Conservation (phyloP, 2,329 filamentous ascomycete genomes). For the Claviceps purpurea region DNA sequence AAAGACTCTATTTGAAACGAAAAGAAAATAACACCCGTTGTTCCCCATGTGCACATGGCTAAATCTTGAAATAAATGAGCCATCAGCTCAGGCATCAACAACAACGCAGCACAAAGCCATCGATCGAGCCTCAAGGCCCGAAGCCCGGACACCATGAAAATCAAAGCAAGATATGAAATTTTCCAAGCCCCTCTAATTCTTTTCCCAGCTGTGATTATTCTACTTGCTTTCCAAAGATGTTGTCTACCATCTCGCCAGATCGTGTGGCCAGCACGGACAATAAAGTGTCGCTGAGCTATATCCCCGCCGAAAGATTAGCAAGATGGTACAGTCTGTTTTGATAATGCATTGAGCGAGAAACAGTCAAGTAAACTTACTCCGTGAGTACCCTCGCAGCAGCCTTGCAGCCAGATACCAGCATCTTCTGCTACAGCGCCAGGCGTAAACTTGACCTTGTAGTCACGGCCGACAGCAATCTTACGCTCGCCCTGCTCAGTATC, state of each 20-base stretch:
- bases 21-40: too few species aligned
- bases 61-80: too few species aligned
- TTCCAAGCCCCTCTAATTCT: background rate
- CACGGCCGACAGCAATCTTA: conserved; percentile 54
- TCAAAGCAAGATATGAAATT: background rate
- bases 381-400: conserved; percentile 85
- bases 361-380: conserved; percentile 48
- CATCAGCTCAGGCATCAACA: too few species aligned
- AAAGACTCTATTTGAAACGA: too few species aligned
- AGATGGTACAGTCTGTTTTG: background rate
- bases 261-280: conserved; percentile 65
- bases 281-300: conserved; percentile 64
- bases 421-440: conserved; percentile 53
- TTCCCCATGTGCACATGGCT: too few species aligned
- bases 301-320: conserved; percentile 2
- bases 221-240: conserved; percentile 43
- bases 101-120: too few species aligned
- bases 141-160: too few species aligned
- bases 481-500: conserved; percentile 23
- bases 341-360: background rate
- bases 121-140: too few species aligned
- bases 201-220: background rate
- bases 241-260: conserved; percentile 64
- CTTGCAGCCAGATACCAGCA: conserved; percentile 82
- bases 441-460: conserved; percentile 67